Evolutionary conservation across 225 moss, liverwort and hornwort genomes (phyloP).

Genomic region (Straminergon stramineum): DNA sequence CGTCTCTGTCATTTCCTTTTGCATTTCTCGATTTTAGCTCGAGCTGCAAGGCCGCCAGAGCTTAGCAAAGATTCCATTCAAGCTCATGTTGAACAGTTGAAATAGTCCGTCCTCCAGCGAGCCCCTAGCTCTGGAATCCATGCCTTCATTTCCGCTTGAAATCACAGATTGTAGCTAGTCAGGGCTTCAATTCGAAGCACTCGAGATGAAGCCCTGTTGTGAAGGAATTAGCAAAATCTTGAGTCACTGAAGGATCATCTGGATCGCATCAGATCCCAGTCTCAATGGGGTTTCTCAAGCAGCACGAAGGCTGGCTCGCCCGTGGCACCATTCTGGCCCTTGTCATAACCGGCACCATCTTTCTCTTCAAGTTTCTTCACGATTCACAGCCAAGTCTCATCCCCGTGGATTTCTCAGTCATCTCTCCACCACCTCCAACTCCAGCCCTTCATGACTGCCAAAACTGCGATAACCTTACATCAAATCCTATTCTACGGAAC

Average conservation of each 20-base stretch:
- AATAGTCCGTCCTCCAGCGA: not conserved
- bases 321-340: not conserved
- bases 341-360: not conserved
- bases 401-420: not conserved
- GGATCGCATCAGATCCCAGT: not conserved
- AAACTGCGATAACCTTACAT: not conserved
- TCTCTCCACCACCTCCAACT: not conserved
- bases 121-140: not conserved
- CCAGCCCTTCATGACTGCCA: not conserved
- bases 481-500: not conserved
- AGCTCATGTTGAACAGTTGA: not conserved
- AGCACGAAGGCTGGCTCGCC: constrained; percentile 1
- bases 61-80: not conserved
- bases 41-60: not conserved
- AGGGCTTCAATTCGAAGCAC: not conserved
- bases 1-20: too few relatives aligned
- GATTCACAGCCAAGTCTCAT: constrained; percentile 15
- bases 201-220: not conserved
- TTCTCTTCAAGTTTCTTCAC: constrained; percentile 7
- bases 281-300: constrained; percentile 12
- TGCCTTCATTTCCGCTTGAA: not conserved
- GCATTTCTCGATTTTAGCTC: not conserved
- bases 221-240: not conserved
- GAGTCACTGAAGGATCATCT: not conserved
- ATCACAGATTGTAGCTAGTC: not conserved